Evolutionary conservation across 2,329 filamentous ascomycete genomes (phyloP).

Genomic region (Aspergillus pseudoglaucus): DNA sequence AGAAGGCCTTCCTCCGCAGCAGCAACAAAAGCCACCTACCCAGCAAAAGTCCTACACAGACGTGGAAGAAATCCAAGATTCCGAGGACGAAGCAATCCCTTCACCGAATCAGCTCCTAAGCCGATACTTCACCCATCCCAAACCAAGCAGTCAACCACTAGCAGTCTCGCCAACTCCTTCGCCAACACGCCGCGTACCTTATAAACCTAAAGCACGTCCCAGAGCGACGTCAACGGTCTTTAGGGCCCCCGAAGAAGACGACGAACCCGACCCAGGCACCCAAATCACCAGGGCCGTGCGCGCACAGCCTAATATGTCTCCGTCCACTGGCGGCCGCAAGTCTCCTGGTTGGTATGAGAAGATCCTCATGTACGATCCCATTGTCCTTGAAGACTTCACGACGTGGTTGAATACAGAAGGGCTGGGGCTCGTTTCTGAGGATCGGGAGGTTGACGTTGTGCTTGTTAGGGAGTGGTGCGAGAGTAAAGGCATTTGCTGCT

Average conservation of each 20-base stretch:
- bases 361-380: slow-evolving; percentile 87
- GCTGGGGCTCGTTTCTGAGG: slow-evolving; percentile 56
- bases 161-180: slow-evolving; percentile 6
- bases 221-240: background rate
- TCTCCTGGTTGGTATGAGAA: slow-evolving; percentile 76
- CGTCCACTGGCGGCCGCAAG: slow-evolving; percentile 31
- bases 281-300: slow-evolving; percentile 46
- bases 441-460: slow-evolving; percentile 55
- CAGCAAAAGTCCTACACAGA: slow-evolving; percentile 12
- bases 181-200: slow-evolving; percentile 5
- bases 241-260: background rate
- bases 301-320: slow-evolving; percentile 26
- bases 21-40: background rate
- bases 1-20: background rate
- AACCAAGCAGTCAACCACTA: slow-evolving; percentile 6
- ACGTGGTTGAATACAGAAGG: slow-evolving; percentile 72
- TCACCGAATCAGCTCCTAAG: slow-evolving; percentile 22
- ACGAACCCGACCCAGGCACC: slow-evolving; percentile 32
- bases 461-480: slow-evolving; percentile 89
- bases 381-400: slow-evolving; percentile 79
- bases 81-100: slow-evolving; percentile 28
- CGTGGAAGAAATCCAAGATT: slow-evolving; percentile 34
- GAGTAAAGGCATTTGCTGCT: slow-evolving; percentile 74
- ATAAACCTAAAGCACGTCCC: background rate
- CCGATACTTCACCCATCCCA: slow-evolving; percentile 8